Conservation (phyloP, 345 rosid genomes). For the Citrus mangshanensis region DNA sequence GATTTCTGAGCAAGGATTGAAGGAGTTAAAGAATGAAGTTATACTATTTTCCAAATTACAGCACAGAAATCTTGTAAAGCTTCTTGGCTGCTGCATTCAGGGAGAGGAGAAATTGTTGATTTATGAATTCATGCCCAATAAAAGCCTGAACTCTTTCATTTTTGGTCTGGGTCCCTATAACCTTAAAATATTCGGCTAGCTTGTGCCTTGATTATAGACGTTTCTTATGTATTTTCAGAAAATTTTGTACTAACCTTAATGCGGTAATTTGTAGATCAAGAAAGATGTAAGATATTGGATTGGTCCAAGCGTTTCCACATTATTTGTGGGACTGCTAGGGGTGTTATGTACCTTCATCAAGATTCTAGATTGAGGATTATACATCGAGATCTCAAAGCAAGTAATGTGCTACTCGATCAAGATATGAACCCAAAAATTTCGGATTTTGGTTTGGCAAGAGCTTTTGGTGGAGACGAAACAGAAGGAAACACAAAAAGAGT, state of each 20-base stretch:
- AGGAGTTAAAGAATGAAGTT: too few species aligned
- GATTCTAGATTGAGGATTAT: constrained; percentile 43
- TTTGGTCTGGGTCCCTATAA: too few species aligned
- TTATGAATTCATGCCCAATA: constrained; percentile 31
- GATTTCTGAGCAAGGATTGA: too few species aligned
- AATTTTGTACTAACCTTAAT: too few species aligned
- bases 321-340: too few species aligned
- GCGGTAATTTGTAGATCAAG: too few species aligned
- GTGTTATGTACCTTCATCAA: constrained; percentile 40
- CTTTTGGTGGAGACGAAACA: not conserved
- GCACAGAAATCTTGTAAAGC: constrained; percentile 47
- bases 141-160: not conserved
- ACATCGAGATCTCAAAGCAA: constrained; percentile 38
- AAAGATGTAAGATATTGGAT: too few species aligned
- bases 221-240: too few species aligned
- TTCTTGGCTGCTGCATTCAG: constrained; percentile 31
- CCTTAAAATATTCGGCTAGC: too few species aligned
- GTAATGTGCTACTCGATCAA: constrained; percentile 37
- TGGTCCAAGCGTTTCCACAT: too few species aligned
- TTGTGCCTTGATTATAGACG: too few species aligned
- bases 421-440: constrained; percentile 47
- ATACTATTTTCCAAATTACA: constrained; percentile 23
- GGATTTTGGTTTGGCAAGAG: constrained; percentile 49
- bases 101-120: constrained; percentile 30
- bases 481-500: too few species aligned